Evolutionary conservation across 169 alveolate genomes (phyloP).

Genomic region (Cyclospora cayetanensis): DNA sequence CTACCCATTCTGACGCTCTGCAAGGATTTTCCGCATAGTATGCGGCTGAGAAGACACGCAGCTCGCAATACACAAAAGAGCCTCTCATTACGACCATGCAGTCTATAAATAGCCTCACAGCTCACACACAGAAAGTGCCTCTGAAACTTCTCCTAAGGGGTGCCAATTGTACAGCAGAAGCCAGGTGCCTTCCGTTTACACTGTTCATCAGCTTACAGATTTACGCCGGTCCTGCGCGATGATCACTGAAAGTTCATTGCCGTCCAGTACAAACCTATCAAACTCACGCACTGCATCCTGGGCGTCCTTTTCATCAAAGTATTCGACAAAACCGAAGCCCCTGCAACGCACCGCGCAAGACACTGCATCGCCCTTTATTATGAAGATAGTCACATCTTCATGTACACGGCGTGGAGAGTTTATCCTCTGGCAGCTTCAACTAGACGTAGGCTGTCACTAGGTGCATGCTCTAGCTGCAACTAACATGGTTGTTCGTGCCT

Average conservation of each 20-base stretch:
- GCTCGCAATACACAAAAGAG: not conserved
- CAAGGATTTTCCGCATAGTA: constrained; percentile 52
- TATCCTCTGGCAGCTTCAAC: too few relatives aligned
- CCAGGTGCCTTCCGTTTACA: not conserved
- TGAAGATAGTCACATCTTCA: not conserved
- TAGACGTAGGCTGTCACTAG: too few relatives aligned
- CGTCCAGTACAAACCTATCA: constrained; percentile 88
- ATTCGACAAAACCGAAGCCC: constrained; percentile 94
- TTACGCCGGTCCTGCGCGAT: constrained; percentile 93
- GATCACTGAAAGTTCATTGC: constrained; percentile 86
- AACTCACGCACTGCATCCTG: constrained; percentile 87
- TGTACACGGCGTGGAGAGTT: not conserved
- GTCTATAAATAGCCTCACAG: too few relatives aligned
- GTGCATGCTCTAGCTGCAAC: not conserved
- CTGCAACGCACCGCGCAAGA: too few relatives aligned
- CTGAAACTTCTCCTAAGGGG: too few relatives aligned
- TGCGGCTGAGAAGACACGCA: constrained; percentile 44
- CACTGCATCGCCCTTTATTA: too few relatives aligned
- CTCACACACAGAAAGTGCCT: too few relatives aligned
- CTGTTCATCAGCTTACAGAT: constrained; percentile 71
- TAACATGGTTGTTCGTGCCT: not conserved
- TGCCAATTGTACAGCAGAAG: too few relatives aligned
- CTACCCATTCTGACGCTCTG: constrained; percentile 61
- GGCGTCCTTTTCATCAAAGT: constrained; percentile 87
- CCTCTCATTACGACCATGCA: too few relatives aligned